These are phyloP conservation scores for Dendrocalamus sinicus DNA, from an alignment of 176 grass and related monocot species.

Conservation along the genomic window DNA sequence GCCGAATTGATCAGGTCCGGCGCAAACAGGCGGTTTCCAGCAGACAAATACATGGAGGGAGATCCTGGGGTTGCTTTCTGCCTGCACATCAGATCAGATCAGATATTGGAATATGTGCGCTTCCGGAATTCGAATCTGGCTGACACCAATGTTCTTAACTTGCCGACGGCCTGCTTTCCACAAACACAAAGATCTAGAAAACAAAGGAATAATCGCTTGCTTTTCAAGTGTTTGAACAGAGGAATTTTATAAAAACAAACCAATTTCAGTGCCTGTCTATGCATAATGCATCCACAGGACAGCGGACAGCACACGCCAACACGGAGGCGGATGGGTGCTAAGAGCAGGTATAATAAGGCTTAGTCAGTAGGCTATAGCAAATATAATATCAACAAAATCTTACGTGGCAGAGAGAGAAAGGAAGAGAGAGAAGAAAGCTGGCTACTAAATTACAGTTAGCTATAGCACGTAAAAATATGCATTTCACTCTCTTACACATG, in stretches of 20 bases:
- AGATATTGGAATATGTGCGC: conserved; percentile 38
- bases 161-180: conserved; percentile 29
- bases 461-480: too few species aligned
- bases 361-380: too few species aligned
- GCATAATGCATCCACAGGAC: not conserved
- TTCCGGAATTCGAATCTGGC: conserved; percentile 26
- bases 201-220: not conserved
- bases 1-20: too few species aligned
- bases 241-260: not conserved
- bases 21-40: conserved; percentile 42
- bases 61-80: conserved; percentile 24
- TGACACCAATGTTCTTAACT: not conserved
- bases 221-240: not conserved
- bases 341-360: too few species aligned
- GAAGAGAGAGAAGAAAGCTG: too few species aligned
- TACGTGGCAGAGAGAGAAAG: too few species aligned
- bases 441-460: too few species aligned
- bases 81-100: conserved; percentile 37
- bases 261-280: not conserved
- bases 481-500: too few species aligned
- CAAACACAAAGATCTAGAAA: not conserved
- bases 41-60: not conserved
- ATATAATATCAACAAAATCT: too few species aligned
- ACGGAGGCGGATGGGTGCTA: not conserved
- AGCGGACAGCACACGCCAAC: not conserved